Base-by-base conservation (phyloP, 2,329 filamentous ascomycete species). In the Neoascochyta sp. region DNA sequence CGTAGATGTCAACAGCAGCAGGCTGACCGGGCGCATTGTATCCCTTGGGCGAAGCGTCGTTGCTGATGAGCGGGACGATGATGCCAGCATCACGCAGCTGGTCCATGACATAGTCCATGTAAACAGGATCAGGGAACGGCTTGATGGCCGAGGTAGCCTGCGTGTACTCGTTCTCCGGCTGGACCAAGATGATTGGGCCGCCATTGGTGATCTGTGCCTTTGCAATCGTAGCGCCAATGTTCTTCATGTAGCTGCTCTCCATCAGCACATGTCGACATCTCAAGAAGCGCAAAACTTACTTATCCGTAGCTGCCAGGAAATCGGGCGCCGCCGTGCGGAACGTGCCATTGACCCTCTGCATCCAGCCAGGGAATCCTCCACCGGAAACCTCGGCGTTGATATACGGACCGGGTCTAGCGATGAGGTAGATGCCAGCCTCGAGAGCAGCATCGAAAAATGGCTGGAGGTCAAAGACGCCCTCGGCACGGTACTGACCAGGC, bases 121-220 rank as follows among this genome's bases (percentile, higher is more conserved):
- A 92, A 0, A 72, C 67, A 0, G 72, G 69, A 47, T 86, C 78
- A 0, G 81, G 81, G 43, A 82, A 85, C 3, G 64, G 60, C 0
- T 62, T 56, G n/a, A 73, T 64, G 2, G 65, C 65, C 4, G 62
- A 63, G 10, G 65, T 62, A 1, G 68, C 69, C 11, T 66, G 61
- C 1, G 74, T 79, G 52, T 90, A 89, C 57, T 92, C 86, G 41
- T 92, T 93, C 57, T 93, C 86, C 0, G 83, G 81, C 56, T 93
- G 86, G 22, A 83, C 73, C 1, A 90, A 65, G 37, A 93, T 86
- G 6, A 93, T 73, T 0, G 85, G 85, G 0, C 86, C 86, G 0
- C 83, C 86, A 29, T 89, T 85, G 1, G 84, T 90, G 50, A 93
- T 89, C 49, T 92, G 85, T 1, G 76, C 79, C 32, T 79, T 76